Base-by-base conservation (phyloP, 106 monocot species). In the Allium sativum region DNA sequence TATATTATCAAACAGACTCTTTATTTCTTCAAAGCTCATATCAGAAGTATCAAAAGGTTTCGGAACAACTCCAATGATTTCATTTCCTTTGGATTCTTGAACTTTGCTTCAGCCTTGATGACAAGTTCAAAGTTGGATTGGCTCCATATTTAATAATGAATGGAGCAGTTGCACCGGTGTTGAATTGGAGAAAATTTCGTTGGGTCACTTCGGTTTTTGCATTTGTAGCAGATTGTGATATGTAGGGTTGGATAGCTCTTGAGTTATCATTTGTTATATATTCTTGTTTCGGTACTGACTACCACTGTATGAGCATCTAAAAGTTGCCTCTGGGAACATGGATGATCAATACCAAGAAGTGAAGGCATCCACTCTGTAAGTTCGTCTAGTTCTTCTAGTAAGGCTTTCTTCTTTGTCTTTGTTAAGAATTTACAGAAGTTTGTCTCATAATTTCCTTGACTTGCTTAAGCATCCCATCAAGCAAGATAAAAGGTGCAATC, bases 111-210 rank as follows among this genome's bases (percentile, higher is more conserved):
- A 8, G 91, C 88, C 76, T 98, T 98, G 54, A 98, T 81, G 15
- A 98, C 91, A 42, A 98, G 72, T 51, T 92, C 96, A 11, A 61
- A 80, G 13, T 67, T 83, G 13, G 92, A 91, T 88, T 98, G 14
- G 96, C 82, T 11, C 96, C 96, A 67, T 91, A 98, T 69, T 98
- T 98, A 63, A 98, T 74, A 62, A 98, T 98, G 71, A 92, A 98
- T 8, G 96, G 87, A 21, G 78, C 65, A 42, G 91, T 80, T 15
- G 88, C 82, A 11, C 96, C 96, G 17, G 96, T 98, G 70, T 98
- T 98, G 74, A 98, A 98, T 62, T 98, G 96, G 22, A 98, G 52
- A 9, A 92, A 87, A 60, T 92, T 98, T 91, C 96, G 92, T 63
- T 98, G 91, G 46, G 79, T 74, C 7, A 98, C 79, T 72, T 95